Conservation (phyloP, 2,329 filamentous ascomycete genomes). For the Trichoderma simmonsii region DNA sequence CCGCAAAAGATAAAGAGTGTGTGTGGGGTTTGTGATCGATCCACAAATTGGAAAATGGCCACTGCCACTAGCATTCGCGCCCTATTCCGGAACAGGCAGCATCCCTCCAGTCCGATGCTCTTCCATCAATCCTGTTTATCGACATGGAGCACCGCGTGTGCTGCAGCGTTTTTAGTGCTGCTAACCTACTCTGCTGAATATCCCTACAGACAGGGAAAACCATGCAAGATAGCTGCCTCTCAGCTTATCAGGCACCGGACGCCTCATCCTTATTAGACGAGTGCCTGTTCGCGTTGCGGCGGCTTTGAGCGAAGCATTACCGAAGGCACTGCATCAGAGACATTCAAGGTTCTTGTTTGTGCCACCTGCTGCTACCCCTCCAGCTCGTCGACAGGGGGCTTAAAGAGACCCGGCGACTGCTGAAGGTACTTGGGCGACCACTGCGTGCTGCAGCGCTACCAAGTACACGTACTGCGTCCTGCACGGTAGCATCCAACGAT, state of each 20-base stretch:
- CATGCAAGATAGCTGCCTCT: background rate
- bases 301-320: background rate
- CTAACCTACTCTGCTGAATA: background rate
- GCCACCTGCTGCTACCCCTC: background rate
- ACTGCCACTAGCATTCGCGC: background rate
- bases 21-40: slow-evolving; percentile 9
- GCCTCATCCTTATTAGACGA: background rate
- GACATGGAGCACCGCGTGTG: background rate
- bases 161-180: background rate
- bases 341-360: too few relatives aligned
- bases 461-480: background rate
- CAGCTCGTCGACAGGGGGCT: background rate
- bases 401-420: background rate
- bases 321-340: background rate
- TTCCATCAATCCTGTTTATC: background rate
- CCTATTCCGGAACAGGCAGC: background rate
- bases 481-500: background rate
- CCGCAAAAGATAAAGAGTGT: slow-evolving; percentile 1
- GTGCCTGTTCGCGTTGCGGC: background rate
- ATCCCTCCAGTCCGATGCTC: background rate
- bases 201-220: background rate
- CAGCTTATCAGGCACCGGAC: background rate
- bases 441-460: background rate
- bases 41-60: background rate
- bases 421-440: background rate